phyloP scores from a whole-genome alignment of 805 yeast species.

The Yarrowia phangngaensis region DNA sequence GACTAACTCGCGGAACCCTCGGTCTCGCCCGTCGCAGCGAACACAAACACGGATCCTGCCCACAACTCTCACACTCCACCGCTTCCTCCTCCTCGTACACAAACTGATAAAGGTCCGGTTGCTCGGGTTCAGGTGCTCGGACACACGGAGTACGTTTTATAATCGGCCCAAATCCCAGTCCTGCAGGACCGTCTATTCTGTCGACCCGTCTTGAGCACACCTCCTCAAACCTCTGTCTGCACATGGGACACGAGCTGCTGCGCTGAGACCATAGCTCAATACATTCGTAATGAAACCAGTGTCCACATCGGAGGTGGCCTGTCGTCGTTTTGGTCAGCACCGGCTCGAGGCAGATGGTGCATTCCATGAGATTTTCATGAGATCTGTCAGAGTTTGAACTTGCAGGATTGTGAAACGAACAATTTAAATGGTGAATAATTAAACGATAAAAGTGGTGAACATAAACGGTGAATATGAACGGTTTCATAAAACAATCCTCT shows the following conservation, averaged over 20 bases:
- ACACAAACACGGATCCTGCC: slow-evolving; percentile 10
- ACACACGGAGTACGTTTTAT: slow-evolving; percentile 6
- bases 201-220: too few relatives aligned
- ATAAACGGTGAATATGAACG: too few relatives aligned
- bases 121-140: not conserved
- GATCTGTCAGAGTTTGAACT: too few relatives aligned
- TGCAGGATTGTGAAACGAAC: too few relatives aligned
- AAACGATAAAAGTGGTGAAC: too few relatives aligned
- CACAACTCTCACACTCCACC: slow-evolving; percentile 13
- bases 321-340: slow-evolving; percentile 28
- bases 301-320: slow-evolving; percentile 47
- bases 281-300: slow-evolving; percentile 56
- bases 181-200: too few relatives aligned
- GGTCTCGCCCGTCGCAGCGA: too few relatives aligned
- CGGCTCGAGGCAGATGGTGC: slow-evolving; percentile 60
- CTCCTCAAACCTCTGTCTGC: slow-evolving; percentile 46
- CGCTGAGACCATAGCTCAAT: slow-evolving; percentile 54
- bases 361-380: slow-evolving; percentile 34
- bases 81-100: slow-evolving; percentile 17
- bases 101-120: slow-evolving; percentile 12
- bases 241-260: slow-evolving; percentile 59
- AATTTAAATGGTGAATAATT: too few relatives aligned
- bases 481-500: too few relatives aligned
- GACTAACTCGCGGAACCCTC: too few relatives aligned
- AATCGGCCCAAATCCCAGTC: slow-evolving; percentile 2